A percentile compares a stretch with the other conserved stretches of the same genome.
Conservation (phyloP, 73 alveolate species). For the Blepharisma stoltei region DNA sequence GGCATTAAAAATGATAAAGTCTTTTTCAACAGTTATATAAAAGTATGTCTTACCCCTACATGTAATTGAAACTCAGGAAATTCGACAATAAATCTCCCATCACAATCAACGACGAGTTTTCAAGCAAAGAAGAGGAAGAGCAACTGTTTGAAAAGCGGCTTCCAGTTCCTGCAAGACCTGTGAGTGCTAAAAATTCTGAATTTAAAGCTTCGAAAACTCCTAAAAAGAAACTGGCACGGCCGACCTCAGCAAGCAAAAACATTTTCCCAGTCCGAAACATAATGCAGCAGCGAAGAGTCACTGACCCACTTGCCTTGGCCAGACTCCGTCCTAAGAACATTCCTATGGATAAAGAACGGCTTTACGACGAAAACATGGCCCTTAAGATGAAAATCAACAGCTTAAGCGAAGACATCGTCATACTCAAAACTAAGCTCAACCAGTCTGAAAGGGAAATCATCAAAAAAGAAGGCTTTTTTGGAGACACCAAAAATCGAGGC, state of each 20-base stretch:
- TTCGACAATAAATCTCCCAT: constrained; percentile 14
- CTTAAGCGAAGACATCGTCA: constrained; percentile 37
- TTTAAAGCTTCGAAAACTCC: neutral
- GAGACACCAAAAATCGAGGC: neutral
- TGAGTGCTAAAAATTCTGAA: constrained; percentile 7
- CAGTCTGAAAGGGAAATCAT: constrained; percentile 1
- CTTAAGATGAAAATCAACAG: constrained; percentile 35
- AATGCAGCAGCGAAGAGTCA: too few relatives aligned
- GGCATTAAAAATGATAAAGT: too few relatives aligned
- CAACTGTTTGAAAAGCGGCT: constrained; percentile 1
- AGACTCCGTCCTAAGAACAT: constrained; percentile 24
- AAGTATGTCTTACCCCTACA: constrained; percentile 18
- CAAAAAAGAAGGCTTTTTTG: constrained; percentile 33
- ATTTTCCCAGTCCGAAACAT: too few relatives aligned
- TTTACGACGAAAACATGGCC: constrained; percentile 48
- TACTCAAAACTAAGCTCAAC: constrained; percentile 33
- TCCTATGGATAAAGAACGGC: constrained; percentile 31
- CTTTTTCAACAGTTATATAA: neutral
- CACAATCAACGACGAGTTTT: neutral
- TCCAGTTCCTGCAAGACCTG: constrained; percentile 12
- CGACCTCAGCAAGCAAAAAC: too few relatives aligned
- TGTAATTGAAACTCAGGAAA: constrained; percentile 25
- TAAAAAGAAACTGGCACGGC: too few relatives aligned
- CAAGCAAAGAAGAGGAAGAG: neutral
- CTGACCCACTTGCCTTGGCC: neutral